A percentile compares a stretch with the other conserved stretches of the same genome.
These are phyloP conservation scores for Crepidotus variabilis DNA, from an alignment of 768 basidiomycete species.

Conservation along the genomic window DNA sequence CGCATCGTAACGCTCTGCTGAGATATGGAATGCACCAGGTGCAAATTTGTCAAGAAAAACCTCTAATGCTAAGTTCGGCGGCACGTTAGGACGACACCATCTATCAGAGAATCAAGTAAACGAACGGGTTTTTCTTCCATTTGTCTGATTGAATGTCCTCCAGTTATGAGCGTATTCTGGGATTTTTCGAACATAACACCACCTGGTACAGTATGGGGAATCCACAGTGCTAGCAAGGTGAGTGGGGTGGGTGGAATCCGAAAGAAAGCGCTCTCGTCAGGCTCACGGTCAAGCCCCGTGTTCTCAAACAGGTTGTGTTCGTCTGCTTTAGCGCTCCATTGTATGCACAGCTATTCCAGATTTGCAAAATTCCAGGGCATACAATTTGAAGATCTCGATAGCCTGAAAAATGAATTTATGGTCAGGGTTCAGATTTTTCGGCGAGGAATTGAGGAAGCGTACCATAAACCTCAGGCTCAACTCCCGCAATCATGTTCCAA, in stretches of 20 bases:
- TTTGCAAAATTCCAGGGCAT: too few relatives aligned
- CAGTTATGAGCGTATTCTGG: not conserved
- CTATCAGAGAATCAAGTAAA: not conserved
- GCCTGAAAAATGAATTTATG: too few relatives aligned
- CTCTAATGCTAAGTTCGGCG: not conserved
- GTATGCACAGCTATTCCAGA: too few relatives aligned
- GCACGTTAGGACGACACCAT: not conserved
- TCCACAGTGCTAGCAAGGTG: not conserved
- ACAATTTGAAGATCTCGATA: too few relatives aligned
- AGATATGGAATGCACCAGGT: slow-evolving; percentile 10
- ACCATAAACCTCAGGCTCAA: too few relatives aligned
- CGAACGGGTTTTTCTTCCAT: not conserved
- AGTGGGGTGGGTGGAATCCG: not conserved
- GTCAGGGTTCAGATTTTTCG: too few relatives aligned
- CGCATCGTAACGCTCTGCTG: slow-evolving; percentile 5
- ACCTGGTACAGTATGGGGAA: not conserved
- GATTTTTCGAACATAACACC: not conserved
- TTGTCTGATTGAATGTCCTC: not conserved
- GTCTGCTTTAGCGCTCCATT: too few relatives aligned
- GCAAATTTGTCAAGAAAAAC: slow-evolving; percentile 1
- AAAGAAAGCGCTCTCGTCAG: too few relatives aligned
- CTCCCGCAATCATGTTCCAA: too few relatives aligned
- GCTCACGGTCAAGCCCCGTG: too few relatives aligned
- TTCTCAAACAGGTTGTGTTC: too few relatives aligned
- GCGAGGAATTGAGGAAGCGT: too few relatives aligned